These are phyloP conservation scores for Chaetomium globosum DNA, from an alignment of 2,329 filamentous ascomycete genomes.

Conservation along the genomic window DNA sequence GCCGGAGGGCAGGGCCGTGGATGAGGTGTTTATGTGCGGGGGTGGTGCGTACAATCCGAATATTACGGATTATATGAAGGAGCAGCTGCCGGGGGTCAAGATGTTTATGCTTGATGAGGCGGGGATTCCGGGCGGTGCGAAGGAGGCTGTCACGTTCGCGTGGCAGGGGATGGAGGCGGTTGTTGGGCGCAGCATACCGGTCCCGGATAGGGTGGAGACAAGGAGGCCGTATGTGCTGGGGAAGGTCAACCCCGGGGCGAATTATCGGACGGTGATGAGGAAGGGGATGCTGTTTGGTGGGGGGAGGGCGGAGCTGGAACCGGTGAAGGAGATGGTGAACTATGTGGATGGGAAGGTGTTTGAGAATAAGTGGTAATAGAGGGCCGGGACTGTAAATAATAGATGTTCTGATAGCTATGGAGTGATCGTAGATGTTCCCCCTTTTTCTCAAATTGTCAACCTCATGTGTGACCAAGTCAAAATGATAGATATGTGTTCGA, in stretches of 20 bases:
- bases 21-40: constrained; percentile 64
- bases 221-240: constrained; percentile 55
- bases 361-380: constrained; percentile 46
- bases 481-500: constrained; percentile 30
- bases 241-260: constrained; percentile 57
- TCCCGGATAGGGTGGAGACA: constrained; percentile 57
- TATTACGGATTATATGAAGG: constrained; percentile 56
- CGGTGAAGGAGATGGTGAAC: constrained; percentile 56
- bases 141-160: constrained; percentile 63
- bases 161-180: constrained; percentile 64
- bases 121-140: constrained; percentile 58
- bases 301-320: constrained; percentile 46
- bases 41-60: constrained; percentile 61
- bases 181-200: constrained; percentile 57
- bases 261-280: constrained; percentile 57
- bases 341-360: constrained; percentile 53
- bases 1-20: constrained; percentile 45
- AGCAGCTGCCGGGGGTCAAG: constrained; percentile 50
- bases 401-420: no score
- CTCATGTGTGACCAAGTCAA: constrained; percentile 12
- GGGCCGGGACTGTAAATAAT: no score
- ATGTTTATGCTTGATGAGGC: constrained; percentile 61
- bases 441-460: neutral
- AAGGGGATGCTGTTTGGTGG: constrained; percentile 56
- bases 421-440: no score